phyloP scores from a whole-genome alignment of 192 early-diverging fungal species.

The Coemansia sp. region DNA sequence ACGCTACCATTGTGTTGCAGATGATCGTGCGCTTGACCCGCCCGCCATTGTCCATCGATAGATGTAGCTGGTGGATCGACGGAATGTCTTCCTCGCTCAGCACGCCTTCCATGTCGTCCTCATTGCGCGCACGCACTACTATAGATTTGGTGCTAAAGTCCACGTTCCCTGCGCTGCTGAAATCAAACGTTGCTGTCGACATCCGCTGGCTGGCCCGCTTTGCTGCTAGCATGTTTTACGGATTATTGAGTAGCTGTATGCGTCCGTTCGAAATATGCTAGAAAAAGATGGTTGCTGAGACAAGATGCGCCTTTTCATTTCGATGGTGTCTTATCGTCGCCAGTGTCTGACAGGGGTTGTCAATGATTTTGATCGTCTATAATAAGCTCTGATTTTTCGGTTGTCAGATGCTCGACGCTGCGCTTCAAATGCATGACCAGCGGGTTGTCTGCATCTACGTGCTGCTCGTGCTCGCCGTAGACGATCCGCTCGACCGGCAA shows the following conservation, averaged over 20 bases:
- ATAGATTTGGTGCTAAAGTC: constrained; percentile 32
- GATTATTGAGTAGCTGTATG: no score
- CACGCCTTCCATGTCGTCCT: constrained; percentile 24
- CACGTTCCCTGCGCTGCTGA: neutral
- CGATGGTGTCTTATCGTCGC: no score
- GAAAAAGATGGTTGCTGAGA: no score
- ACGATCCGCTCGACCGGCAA: constrained; percentile 30
- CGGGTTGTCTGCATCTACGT: constrained; percentile 22
- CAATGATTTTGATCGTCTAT: constrained; percentile 1
- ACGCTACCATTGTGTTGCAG: constrained; percentile 28
- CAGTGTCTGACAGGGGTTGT: neutral
- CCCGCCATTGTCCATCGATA: constrained; percentile 21
- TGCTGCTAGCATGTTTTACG: no score
- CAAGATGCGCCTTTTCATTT: no score
- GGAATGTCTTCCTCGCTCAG: constrained; percentile 29
- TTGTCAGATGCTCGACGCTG: constrained; percentile 19
- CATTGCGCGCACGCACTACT: constrained; percentile 10
- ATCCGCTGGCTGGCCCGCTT: no score
- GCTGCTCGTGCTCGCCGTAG: constrained; percentile 8
- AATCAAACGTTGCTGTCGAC: no score
- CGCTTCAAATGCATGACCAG: constrained; percentile 35
- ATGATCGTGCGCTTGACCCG: constrained; percentile 36
- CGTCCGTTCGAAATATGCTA: no score
- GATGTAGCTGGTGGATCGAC: constrained; percentile 25
- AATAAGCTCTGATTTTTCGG: constrained; percentile 18